Base-by-base conservation (phyloP, 345 rosid genomes). In the Bruguiera gymnorhiza region DNA sequence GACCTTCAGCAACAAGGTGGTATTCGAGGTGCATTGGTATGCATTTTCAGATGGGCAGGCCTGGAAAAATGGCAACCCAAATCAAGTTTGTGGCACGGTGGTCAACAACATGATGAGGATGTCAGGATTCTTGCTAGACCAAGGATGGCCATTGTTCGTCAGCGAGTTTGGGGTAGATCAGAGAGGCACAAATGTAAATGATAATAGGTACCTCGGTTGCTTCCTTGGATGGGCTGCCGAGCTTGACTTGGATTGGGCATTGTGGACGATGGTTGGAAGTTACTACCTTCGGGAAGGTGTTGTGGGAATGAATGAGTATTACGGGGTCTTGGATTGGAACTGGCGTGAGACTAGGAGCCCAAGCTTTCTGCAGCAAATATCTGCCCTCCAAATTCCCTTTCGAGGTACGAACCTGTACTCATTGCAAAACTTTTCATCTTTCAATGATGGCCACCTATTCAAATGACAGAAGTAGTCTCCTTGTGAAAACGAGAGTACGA, bases 21-120 rank as follows among this genome's bases (percentile, higher is more conserved):
- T 89, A 19, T 90, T 90, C 30, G 99, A 95, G 85, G 69, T 77
- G 6, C 99, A 92, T 43, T 92, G 97, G 99, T 92, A 95, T 66
- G 79, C 79, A 29, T 95, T 90, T 65, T 39, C 86, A 4, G 92
- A 92, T 36, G 94, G 96, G 51, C 73, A 73, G 66, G 86, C 89
- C 31, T 95, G 99, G 99, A 64, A 1, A 43, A 66, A 64, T 51
- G 91, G 89, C 53, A 90, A 88, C 78, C 76, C 94, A 1, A 95
- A 95, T 73, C 88, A 88, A 60, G 83, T 84, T 0, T 95, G 98
- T 27, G 96, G 99, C 60, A 82, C 55, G 13, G 88, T 88, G 54
- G 80, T 76, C 53, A 72, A 73, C 59, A 84, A 86, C 74, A 60
- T 85, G 78, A 84, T 66, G 81, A 87, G 84, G 53, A 61, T n/a